phyloP scores from a whole-genome alignment of 768 basidiomycete genomes.

The Mycena rosella region DNA sequence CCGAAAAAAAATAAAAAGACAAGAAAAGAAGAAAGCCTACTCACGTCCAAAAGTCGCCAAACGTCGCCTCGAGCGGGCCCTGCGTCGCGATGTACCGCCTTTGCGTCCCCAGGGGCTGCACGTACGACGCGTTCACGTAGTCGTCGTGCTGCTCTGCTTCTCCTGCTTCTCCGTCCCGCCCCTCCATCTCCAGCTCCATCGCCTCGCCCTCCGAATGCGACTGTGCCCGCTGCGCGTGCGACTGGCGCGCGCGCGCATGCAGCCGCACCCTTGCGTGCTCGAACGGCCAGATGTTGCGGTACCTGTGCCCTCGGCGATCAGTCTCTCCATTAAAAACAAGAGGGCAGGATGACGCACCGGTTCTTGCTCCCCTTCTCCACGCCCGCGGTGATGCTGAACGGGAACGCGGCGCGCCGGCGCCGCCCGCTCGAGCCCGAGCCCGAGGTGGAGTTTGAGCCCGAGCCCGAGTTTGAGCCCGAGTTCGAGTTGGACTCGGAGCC shows the following conservation, averaged over 20 bases:
- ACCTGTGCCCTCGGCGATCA: conserved; percentile 60
- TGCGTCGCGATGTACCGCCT: conserved; percentile 96
- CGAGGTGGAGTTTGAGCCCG: too few relatives aligned
- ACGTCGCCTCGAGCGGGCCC: conserved; percentile 92
- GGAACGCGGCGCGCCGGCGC: conserved; percentile 56
- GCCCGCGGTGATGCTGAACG: conserved; percentile 95
- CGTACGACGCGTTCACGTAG: conserved; percentile 95
- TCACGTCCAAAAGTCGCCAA: conserved; percentile 94
- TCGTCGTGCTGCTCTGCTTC: conserved; percentile 77
- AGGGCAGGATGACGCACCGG: conserved; percentile 60
- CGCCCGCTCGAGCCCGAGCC: not conserved
- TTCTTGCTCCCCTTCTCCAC: conserved; percentile 97
- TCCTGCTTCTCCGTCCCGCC: not conserved
- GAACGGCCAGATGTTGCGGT: conserved; percentile 98
- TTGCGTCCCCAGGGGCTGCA: conserved; percentile 86
- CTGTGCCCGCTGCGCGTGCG: too few relatives aligned
- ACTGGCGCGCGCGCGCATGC: conserved; percentile 40
- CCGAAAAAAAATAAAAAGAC: not conserved
- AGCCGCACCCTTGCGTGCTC: conserved; percentile 93
- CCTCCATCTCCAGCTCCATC: too few relatives aligned
- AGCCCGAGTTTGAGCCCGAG: too few relatives aligned
- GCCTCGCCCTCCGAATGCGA: too few relatives aligned
- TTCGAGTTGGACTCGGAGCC: too few relatives aligned
- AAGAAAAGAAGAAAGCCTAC: conserved; percentile 52
- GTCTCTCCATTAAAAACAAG: not conserved